phyloP scores from a whole-genome alignment of 208 protist species.

The Trichomonas tenax region DNA sequence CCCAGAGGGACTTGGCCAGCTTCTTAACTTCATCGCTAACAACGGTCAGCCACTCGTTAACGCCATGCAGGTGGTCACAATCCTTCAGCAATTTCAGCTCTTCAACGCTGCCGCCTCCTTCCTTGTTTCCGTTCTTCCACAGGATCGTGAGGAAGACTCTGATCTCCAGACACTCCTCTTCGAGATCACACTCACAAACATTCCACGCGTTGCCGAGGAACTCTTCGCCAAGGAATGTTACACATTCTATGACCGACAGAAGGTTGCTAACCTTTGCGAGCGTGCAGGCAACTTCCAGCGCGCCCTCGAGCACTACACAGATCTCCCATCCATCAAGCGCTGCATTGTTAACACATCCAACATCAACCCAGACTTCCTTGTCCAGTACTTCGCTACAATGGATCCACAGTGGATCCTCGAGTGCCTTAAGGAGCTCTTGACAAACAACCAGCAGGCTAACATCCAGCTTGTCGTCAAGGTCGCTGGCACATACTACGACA shows the following conservation, averaged over 20 bases:
- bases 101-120: slow-evolving; percentile 87
- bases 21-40: slow-evolving; percentile 69
- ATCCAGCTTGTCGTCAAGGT: slow-evolving; percentile 92
- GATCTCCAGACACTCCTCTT: slow-evolving; percentile 94
- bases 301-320: slow-evolving; percentile 92
- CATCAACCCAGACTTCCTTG: slow-evolving; percentile 5
- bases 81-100: slow-evolving; percentile 53
- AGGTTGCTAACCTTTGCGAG: slow-evolving; percentile 91
- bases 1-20: slow-evolving; percentile 65
- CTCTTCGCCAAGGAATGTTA: slow-evolving; percentile 80
- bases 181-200: slow-evolving; percentile 85
- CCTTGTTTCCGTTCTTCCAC: slow-evolving; percentile 80
- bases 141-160: slow-evolving; percentile 51
- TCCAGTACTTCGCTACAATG: slow-evolving; percentile 77
- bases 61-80: slow-evolving; percentile 33
- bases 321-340: slow-evolving; percentile 88
- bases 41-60: slow-evolving; percentile 23
- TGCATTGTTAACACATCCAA: slow-evolving; percentile 55
- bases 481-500: slow-evolving; percentile 88
- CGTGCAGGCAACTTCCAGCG: slow-evolving; percentile 68
- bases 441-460: slow-evolving; percentile 73
- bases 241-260: slow-evolving; percentile 80
- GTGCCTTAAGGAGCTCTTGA: slow-evolving; percentile 81
- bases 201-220: slow-evolving; percentile 83
- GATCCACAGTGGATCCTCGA: slow-evolving; percentile 79